These are phyloP conservation scores for Agaricus sinodeliciosus DNA, from an alignment of 768 basidiomycete species.

Conservation along the genomic window DNA sequence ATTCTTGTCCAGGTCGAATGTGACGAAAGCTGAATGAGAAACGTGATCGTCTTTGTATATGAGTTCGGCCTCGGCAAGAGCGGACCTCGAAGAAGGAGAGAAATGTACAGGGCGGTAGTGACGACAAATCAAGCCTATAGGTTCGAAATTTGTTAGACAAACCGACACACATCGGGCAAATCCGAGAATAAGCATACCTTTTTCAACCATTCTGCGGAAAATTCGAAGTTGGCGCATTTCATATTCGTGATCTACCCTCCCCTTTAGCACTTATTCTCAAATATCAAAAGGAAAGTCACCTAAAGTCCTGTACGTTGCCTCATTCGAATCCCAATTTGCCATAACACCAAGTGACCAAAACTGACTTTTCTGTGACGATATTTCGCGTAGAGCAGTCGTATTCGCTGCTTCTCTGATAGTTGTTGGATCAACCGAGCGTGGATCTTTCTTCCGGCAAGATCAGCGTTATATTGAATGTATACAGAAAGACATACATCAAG, in stretches of 20 bases:
- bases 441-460: constrained; percentile 41
- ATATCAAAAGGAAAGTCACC: constrained; percentile 36
- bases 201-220: constrained; percentile 84
- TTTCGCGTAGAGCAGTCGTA: constrained; percentile 64
- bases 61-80: constrained; percentile 92
- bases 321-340: constrained; percentile 74
- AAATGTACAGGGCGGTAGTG: constrained; percentile 89
- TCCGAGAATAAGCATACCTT: constrained; percentile 39
- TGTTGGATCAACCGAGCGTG: constrained; percentile 44
- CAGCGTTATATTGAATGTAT: constrained; percentile 3
- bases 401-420: constrained; percentile 67
- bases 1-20: constrained; percentile 52
- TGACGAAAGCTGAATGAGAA: constrained; percentile 84
- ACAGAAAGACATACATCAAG: constrained; percentile 45
- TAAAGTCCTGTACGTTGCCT: constrained; percentile 77
- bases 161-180: neutral
- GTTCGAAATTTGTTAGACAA: neutral
- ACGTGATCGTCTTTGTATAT: constrained; percentile 84
- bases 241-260: constrained; percentile 65
- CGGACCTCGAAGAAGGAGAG: constrained; percentile 91
- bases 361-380: constrained; percentile 70
- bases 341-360: constrained; percentile 82
- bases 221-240: constrained; percentile 83
- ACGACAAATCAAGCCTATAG: constrained; percentile 71
- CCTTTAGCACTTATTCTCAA: neutral